phyloP scores from a whole-genome alignment of 2,329 filamentous ascomycete species.

The Phaeosphaeriaceae sp. region DNA sequence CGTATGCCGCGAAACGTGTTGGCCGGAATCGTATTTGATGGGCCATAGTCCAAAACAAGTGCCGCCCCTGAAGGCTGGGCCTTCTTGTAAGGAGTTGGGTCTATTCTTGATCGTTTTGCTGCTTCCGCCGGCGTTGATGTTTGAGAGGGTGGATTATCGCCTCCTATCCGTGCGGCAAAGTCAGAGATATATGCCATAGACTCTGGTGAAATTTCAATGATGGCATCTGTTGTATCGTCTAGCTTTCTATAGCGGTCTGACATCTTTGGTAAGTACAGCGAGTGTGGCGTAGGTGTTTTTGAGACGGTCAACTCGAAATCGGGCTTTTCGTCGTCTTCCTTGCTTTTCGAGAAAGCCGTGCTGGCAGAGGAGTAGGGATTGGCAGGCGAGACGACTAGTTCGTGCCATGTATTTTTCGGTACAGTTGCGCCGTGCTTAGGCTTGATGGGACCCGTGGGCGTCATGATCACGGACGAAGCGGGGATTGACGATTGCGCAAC shows the following conservation, averaged over 20 bases:
- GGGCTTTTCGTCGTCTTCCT: constrained; percentile 52
- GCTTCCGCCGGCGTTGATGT: constrained; percentile 25
- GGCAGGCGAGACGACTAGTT: constrained; percentile 53
- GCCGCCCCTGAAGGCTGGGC: constrained; percentile 77
- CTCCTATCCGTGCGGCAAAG: constrained; percentile 85
- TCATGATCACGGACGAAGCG: constrained; percentile 52
- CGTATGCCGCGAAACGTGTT: constrained; percentile 92
- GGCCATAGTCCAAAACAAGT: constrained; percentile 95
- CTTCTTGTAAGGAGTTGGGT: constrained; percentile 57
- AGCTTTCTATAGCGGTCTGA: constrained; percentile 81
- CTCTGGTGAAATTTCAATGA: constrained; percentile 91
- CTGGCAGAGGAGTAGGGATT: constrained; percentile 51
- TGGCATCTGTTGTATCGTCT: constrained; percentile 69
- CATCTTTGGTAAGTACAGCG: constrained; percentile 81
- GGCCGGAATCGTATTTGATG: constrained; percentile 76
- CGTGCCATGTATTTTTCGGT: constrained; percentile 50
- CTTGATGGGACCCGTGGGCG: constrained; percentile 57
- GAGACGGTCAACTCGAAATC: constrained; percentile 90
- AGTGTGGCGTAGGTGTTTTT: constrained; percentile 78
- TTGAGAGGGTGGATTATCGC: constrained; percentile 48
- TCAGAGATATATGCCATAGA: constrained; percentile 79
- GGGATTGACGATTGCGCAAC: constrained; percentile 56
- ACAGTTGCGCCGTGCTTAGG: constrained; percentile 47
- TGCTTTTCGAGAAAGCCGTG: constrained; percentile 17
- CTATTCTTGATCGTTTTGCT: constrained; percentile 17